phyloP scores from a whole-genome alignment of 169 alveolate genomes.

The Cryptosporidium meleagridis region DNA sequence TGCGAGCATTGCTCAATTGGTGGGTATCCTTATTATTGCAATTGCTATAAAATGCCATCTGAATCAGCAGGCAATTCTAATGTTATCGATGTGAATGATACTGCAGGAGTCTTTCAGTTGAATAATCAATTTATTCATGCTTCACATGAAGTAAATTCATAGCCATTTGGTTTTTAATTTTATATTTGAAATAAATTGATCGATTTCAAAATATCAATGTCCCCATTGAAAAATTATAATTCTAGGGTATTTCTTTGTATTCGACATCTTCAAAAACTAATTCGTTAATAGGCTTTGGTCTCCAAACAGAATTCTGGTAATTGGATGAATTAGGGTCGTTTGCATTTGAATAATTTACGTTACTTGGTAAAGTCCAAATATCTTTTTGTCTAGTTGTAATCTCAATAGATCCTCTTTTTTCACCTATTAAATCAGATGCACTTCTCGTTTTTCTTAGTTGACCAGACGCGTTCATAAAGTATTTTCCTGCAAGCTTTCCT shows the following conservation, averaged over 20 bases:
- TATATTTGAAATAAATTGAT: constrained; percentile 7
- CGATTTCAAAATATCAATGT: neutral
- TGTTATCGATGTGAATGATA: constrained; percentile 56
- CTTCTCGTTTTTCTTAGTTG: constrained; percentile 64
- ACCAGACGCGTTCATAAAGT: constrained; percentile 51
- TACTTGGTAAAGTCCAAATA: constrained; percentile 70
- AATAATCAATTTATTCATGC: constrained; percentile 41
- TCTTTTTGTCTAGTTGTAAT: constrained; percentile 33
- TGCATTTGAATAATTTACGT: constrained; percentile 29
- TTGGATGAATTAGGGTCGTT: neutral
- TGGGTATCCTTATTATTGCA: constrained; percentile 70
- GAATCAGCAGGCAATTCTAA: constrained; percentile 48
- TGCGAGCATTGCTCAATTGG: constrained; percentile 64
- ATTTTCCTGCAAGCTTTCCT: constrained; percentile 67
- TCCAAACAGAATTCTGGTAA: constrained; percentile 65
- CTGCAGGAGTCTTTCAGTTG: constrained; percentile 58
- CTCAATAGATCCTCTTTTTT: constrained; percentile 64
- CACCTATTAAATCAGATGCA: constrained; percentile 50
- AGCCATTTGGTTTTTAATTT: constrained; percentile 67
- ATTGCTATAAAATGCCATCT: constrained; percentile 68
- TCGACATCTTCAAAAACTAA: constrained; percentile 46
- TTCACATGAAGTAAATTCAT: constrained; percentile 46
- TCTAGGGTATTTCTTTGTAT: constrained; percentile 32
- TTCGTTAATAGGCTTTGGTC: constrained; percentile 67
- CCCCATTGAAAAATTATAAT: neutral